Evolutionary conservation across 2,329 filamentous ascomycete species (phyloP), one percentile per base, ranked within the genome.

Genomic region (Teratosphaeria nubilosa): DNA sequence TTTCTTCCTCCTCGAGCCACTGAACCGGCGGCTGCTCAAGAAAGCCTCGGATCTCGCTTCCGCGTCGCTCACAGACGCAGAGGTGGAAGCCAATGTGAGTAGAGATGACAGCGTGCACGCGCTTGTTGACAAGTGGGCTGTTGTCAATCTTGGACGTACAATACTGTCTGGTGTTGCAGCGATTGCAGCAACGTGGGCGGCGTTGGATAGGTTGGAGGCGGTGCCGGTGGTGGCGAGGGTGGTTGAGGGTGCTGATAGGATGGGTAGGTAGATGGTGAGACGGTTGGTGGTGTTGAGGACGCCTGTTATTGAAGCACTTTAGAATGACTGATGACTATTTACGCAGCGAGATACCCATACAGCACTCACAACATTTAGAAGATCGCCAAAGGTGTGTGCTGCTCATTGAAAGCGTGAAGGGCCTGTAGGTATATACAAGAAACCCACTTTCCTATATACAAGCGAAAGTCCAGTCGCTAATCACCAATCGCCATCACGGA

Each of bases 91-190:
- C 5, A 73, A 70, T 3, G 64, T 73, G 31, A 48, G 64, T 30
- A 69, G 74, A 56, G 75, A 74, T 51, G 76, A 79, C 70, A 78
- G 73, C 0, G 73, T 74, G 7, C 80, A 82, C 68, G 74, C 71
- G 59, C 67, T 84, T 63, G 74, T 85, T 41, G 81, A 84, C 64
- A 73, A 71, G 59, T 85, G 82, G 82, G 81, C 74, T 2, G 70
- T 75, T 54, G 65, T 83, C 64, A 83, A 83, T 64, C 61, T 84
- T 37, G 75, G 70, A 5, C 67, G 79, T 20, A 71, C 73, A 1
- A 56, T 72, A 13, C 58, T 69, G 41, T 59, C 64, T 53, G 60
- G 56, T 20, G 27, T 68, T 48, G 63, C 61, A 57, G 62, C 65
- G 13, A n/a, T 63, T 14, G 30, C 60, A 13, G 67, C 67, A 25